Evolutionary conservation across 495 filamentous ascomycete species (phyloP).

Genomic region (Penicillium longicatenatum): DNA sequence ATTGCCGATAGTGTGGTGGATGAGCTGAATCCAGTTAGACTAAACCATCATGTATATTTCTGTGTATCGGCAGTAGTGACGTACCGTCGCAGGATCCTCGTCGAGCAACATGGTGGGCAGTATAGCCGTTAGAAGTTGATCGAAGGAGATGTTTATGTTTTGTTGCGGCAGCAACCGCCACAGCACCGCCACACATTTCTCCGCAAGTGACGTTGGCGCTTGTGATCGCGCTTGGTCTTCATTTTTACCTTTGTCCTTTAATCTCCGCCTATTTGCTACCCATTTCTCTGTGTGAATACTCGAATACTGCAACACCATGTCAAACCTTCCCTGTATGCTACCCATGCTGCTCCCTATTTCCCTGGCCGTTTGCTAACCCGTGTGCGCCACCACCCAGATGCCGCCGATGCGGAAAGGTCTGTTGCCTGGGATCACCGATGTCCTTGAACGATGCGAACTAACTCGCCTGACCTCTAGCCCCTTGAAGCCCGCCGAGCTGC

Average conservation of each 20-base stretch:
- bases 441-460: conserved; percentile 13
- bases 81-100: conserved; percentile 85
- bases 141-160: conserved; percentile 27
- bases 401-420: conserved; percentile 95
- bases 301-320: conserved; percentile 45
- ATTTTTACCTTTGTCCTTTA: conserved; percentile 1
- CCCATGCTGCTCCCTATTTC: conserved; percentile 11
- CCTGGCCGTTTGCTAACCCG: conserved; percentile 20
- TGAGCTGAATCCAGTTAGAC: conserved; percentile 61
- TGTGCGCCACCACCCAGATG: conserved; percentile 60
- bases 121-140: conserved; percentile 2
- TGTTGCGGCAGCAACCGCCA: conserved; percentile 56
- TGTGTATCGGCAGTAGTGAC: conserved; percentile 17
- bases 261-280: conserved; percentile 3
- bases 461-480: conserved; percentile 54
- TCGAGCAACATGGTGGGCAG: conserved; percentile 84
- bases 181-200: conserved; percentile 51
- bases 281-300: conserved; percentile 7
- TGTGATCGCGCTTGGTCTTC: conserved; percentile 15
- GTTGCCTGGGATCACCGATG: conserved; percentile 41
- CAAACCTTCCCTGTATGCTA: conserved; percentile 72
- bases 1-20: conserved; percentile 85
- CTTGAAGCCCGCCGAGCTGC: conserved; percentile 83
- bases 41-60: conserved; percentile 1
- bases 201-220: conserved; percentile 36